Evolutionary conservation across 805 yeast species (phyloP).

Genomic region (Cyberlindnera veronae): DNA sequence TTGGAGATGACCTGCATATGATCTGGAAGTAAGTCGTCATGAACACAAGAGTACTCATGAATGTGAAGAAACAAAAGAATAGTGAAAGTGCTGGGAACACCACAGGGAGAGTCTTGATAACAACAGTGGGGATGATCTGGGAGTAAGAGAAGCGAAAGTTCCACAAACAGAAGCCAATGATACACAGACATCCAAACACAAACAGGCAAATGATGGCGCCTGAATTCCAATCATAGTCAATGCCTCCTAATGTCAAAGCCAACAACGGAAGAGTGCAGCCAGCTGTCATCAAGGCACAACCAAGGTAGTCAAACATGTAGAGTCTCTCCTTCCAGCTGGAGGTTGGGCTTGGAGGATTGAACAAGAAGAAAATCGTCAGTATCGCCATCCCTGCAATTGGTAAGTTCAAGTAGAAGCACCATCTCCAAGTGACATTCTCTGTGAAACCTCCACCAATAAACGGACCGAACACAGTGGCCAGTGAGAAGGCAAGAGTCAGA

Average conservation of each 20-base stretch:
- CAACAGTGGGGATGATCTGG: conserved; percentile 24
- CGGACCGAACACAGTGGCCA: conserved; percentile 58
- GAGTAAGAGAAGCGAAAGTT: conserved; percentile 1
- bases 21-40: conserved; percentile 19
- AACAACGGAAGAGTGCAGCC: conserved; percentile 43
- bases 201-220: conserved; percentile 44
- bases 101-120: conserved; percentile 1
- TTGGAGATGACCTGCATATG: conserved; percentile 35
- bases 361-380: conserved; percentile 32
- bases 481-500: conserved; percentile 34
- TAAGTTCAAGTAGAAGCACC: conserved; percentile 64
- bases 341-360: conserved; percentile 44
- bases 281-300: conserved; percentile 38
- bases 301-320: conserved; percentile 45
- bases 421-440: conserved; percentile 59
- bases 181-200: conserved; percentile 10
- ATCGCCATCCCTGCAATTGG: conserved; percentile 52
- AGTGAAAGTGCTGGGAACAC: not conserved
- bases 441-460: conserved; percentile 65
- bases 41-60: conserved; percentile 4
- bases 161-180: conserved; percentile 2
- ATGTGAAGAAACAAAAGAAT: conserved; percentile 2
- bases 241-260: conserved; percentile 55
- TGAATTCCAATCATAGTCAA: conserved; percentile 48
- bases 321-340: conserved; percentile 38